Evolutionary conservation across 2,329 filamentous ascomycete species (phyloP), one percentile per base, ranked within the genome.

Genomic region (Clarireedia hainanense): DNA sequence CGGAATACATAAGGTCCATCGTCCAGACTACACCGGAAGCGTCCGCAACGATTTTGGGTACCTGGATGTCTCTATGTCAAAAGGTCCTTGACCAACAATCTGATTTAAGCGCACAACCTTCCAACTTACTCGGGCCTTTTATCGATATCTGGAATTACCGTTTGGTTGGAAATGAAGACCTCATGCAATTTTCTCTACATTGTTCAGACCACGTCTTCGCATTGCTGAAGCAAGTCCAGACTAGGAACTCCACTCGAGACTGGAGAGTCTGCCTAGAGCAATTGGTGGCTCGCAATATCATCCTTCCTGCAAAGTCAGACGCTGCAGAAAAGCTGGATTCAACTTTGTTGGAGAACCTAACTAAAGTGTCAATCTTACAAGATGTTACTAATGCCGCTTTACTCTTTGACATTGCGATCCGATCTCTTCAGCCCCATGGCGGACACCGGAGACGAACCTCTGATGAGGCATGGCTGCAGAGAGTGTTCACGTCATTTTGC

Each of bases 401-500:
- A 7, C 65, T 78, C 5, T 74, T 77, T 50, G 72, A 76, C 52
- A 70, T 75, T 56, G 73, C 75, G 3, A 71, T 74, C 24, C 71
- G 73, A 37, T 73, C 73, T 37, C 69, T 77, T 15, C 73, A 65
- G n/a, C 51, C 72, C 17, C 68, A 73, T 55, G 69, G 73, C 55
- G 70, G 71, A 10, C 74, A 74, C 47, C 74, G 75, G 49, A 67
- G 72, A 39, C 71, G 75, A 60, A 71, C 70, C 6, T 65, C 71
- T 24, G 77, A 80, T 63, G 72, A 72, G 40, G 68, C 71, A 14
- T 80, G 76, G 76, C 63, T 80, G 50, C 75, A 77, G 62, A 71
- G 70, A 2, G 65, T 77, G n/a, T 78, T 78, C 54, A 69, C 72
- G 24, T 58, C 61, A 2, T 47, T 70, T 2, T 61, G 60, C 48